These are phyloP conservation scores for Epichloe gansuensis DNA, from an alignment of 2,329 filamentous ascomycete genomes.

Conservation along the genomic window DNA sequence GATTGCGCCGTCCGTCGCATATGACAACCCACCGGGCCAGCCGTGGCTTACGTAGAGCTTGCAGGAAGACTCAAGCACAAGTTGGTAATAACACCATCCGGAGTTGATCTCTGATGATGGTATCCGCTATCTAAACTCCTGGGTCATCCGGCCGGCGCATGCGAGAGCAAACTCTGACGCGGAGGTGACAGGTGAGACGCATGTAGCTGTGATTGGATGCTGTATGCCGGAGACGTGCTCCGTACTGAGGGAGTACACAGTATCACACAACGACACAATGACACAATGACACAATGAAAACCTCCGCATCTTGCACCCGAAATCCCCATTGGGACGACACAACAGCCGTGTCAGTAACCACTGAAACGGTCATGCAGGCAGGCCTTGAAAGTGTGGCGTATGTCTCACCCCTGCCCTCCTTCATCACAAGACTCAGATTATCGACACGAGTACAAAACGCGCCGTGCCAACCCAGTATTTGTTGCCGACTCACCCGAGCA, in stretches of 20 bases:
- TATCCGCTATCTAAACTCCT: neutral
- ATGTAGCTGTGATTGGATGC: neutral
- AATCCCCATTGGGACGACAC: neutral
- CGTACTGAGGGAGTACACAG: too few species aligned
- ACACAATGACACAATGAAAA: too few species aligned
- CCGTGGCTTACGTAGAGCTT: neutral
- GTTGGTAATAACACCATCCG: neutral
- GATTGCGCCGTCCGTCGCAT: slow-evolving; percentile 9
- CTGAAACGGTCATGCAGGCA: neutral
- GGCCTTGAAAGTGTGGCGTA: neutral
- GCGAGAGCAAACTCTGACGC: too few species aligned
- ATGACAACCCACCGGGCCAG: neutral
- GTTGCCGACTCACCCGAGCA: neutral
- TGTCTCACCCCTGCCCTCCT: neutral
- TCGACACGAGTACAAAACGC: neutral
- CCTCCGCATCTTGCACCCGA: too few species aligned
- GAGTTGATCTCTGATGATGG: neutral
- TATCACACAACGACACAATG: too few species aligned
- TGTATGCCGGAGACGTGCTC: too few species aligned
- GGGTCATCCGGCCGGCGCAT: neutral
- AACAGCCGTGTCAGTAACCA: neutral
- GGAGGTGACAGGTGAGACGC: neutral
- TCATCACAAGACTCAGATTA: neutral
- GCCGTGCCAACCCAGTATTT: neutral
- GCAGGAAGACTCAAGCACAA: neutral